phyloP scores from a whole-genome alignment of 2,329 filamentous ascomycete genomes.

The Scytalidium lignicola region DNA sequence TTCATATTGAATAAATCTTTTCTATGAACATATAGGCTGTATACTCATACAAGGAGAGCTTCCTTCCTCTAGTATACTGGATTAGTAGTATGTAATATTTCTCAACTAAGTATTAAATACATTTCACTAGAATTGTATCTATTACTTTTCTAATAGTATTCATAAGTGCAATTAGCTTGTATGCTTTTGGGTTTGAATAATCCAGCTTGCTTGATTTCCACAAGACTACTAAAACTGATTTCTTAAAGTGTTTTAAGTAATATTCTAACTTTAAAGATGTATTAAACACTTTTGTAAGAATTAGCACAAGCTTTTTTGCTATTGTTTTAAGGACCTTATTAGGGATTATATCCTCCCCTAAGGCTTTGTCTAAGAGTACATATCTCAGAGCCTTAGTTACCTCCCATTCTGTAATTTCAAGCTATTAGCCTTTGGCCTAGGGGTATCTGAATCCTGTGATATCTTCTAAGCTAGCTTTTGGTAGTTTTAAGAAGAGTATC shows the following conservation, averaged over 20 bases:
- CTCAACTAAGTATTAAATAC: constrained; percentile 6
- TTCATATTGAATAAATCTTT: constrained; percentile 22
- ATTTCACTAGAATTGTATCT: constrained; percentile 3
- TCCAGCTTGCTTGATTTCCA: constrained; percentile 10
- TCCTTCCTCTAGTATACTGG: constrained; percentile 26
- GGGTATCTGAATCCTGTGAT: constrained; percentile 3
- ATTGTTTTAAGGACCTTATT: constrained; percentile 10
- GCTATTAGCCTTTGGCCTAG: background rate
- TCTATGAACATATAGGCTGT: constrained; percentile 25
- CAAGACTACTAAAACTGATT: constrained; percentile 9
- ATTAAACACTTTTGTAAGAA: constrained; percentile 14
- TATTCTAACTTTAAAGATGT: constrained; percentile 8
- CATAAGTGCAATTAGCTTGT: constrained; percentile 8
- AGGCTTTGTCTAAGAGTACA: constrained; percentile 11
- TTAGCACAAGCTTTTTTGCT: constrained; percentile 5
- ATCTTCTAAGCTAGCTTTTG: constrained; percentile 10
- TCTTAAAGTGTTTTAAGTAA: constrained; percentile 6
- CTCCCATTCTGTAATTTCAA: background rate
- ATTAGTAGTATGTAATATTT: constrained; percentile 9
- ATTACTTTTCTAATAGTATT: constrained; percentile 10
- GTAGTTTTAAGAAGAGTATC: constrained; percentile 16
- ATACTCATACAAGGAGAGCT: constrained; percentile 17
- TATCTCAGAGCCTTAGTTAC: constrained; percentile 5
- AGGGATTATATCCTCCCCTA: constrained; percentile 13
- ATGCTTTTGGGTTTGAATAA: constrained; percentile 7